Percentiles rank a stretch among this genome's conserved stretches.
phyloP scores from a whole-genome alignment of 768 basidiomycete genomes.

The Mycena capillaripes region DNA sequence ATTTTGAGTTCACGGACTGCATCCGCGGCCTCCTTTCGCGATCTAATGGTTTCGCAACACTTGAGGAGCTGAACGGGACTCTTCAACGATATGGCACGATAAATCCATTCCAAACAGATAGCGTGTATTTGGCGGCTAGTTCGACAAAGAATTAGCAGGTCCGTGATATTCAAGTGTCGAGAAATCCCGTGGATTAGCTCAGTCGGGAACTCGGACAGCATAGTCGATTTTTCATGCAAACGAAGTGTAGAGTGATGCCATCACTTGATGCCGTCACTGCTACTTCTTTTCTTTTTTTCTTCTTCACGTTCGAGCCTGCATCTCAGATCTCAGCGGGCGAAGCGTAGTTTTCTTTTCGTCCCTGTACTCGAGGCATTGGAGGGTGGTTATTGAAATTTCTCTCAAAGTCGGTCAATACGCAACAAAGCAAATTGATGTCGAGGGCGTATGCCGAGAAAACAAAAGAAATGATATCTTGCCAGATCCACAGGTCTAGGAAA shows the following conservation, averaged over 20 bases:
- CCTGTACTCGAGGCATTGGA: no score
- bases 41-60: background rate
- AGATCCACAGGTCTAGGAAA: no score
- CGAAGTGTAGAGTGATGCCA: no score
- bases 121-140: constrained; percentile 9
- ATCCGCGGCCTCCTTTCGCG: background rate
- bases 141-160: constrained; percentile 7
- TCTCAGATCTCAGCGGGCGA: no score
- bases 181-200: constrained; percentile 6
- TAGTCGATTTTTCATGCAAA: background rate
- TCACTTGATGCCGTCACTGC: no score
- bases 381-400: no score
- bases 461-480: no score
- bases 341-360: no score
- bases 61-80: background rate
- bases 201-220: background rate
- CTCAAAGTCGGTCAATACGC: no score
- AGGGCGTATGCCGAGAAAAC: no score
- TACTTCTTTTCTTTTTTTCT: no score
- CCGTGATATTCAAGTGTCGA: background rate
- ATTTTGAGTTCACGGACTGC: background rate
- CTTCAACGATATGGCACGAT: background rate
- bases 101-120: constrained; percentile 7
- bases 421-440: no score
- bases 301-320: background rate